Base-by-base conservation (phyloP, 805 yeast species). In the Clavispora asparagi region DNA sequence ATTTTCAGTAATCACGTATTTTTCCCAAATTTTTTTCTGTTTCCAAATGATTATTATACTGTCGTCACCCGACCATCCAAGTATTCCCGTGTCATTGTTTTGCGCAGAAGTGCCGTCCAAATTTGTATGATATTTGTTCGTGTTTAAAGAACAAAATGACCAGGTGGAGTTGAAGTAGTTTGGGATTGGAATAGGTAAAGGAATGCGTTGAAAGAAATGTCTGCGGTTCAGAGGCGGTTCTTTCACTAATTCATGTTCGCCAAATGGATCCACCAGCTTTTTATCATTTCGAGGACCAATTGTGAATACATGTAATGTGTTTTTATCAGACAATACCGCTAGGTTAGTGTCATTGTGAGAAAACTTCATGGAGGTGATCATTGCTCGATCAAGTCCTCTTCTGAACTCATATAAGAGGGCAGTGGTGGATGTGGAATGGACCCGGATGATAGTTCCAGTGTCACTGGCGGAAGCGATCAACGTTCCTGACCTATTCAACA, bases 251-350 rank as follows among this genome's bases (percentile, higher is more conserved):
- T 37, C 44, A 5, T 36, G 45, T 17, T 43, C 51, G 2, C 36
- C 29, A 25, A 44, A 52, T 14, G 43, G 48, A 14, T 49, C 54
- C 6, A 42, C 41, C 4, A 17, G 13, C 3, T n/a, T n/a, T 7
- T 29, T 25, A 5, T 33, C 39, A 12, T 6, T 28, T 14, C 29
- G 26, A 13, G 48, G 32, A 30, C 43, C 36, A 19, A 83, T 70
- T 59, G 84, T 86, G 67, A 81, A 94, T 3, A 92, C 79, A 65
- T 94, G 99, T 44, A 94, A 67, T 0, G 99, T 94, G 54, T 81
- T 83, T 60, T 92, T 94, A 65, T 89, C 96, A 13, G 95, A 85
- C 23, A 94, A 69, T 6, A 89, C 90, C 0, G 97, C 97, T 41
- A 94, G 70, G 56, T 81, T 79, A 10, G 81, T 64, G 40, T 89